phyloP scores from a whole-genome alignment of 2,329 filamentous ascomycete species.

The Trichoderma asperellum region DNA sequence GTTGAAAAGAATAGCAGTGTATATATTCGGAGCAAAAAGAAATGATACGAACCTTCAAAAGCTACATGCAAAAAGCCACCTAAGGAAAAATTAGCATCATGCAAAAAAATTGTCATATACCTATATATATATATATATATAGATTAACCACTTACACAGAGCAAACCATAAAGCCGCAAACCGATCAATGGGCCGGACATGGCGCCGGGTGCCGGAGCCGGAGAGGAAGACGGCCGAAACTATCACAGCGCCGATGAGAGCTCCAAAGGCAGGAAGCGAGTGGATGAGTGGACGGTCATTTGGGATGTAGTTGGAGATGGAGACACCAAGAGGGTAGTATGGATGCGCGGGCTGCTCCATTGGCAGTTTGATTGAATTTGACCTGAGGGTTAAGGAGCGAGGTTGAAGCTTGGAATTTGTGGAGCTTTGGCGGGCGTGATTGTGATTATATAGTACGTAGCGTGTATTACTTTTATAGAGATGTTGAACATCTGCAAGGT shows the following conservation, averaged over 20 bases:
- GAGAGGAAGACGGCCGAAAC: conserved; percentile 38
- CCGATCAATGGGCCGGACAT: conserved; percentile 43
- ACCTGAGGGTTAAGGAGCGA: background rate
- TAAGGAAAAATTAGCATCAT: conserved; percentile 36
- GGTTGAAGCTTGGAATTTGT: background rate
- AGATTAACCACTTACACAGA: conserved; percentile 49
- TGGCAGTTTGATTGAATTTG: background rate
- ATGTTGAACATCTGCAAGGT: too few species aligned
- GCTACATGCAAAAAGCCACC: conserved; percentile 74
- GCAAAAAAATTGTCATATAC: too few species aligned
- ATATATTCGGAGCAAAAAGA: background rate
- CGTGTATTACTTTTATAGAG: background rate
- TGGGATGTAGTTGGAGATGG: conserved; percentile 50
- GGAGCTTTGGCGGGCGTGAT: background rate
- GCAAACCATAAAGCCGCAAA: conserved; percentile 58
- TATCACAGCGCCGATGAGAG: conserved; percentile 45
- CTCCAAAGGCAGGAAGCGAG: conserved; percentile 45
- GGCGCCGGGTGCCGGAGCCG: conserved; percentile 29
- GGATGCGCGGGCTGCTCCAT: conserved; percentile 45
- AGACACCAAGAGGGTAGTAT: conserved; percentile 52
- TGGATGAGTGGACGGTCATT: conserved; percentile 48
- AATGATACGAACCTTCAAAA: conserved; percentile 68
- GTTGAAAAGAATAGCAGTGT: background rate
- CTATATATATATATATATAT: too few species aligned
- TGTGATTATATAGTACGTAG: background rate